phyloP scores from a whole-genome alignment of 2,329 filamentous ascomycete genomes.

The Penicillium vulpinum region DNA sequence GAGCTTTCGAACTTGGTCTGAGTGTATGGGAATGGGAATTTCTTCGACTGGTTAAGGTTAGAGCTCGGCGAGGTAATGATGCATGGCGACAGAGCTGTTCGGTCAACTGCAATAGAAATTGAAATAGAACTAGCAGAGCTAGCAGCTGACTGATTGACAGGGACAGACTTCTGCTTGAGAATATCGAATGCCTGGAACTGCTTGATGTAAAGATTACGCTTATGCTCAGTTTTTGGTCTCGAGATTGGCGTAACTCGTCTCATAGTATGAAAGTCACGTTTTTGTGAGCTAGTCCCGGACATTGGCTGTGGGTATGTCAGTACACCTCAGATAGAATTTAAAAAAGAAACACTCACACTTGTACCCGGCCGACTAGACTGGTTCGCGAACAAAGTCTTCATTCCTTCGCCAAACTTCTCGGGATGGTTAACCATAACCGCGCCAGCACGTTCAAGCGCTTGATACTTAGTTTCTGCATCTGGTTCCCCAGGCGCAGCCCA shows the following conservation, averaged over 20 bases:
- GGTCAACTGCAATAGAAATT: constrained; percentile 66
- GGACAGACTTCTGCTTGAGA: constrained; percentile 54
- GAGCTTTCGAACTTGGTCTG: constrained; percentile 48
- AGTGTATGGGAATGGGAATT: constrained; percentile 64
- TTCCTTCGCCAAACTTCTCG: constrained; percentile 68
- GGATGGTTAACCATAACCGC: constrained; percentile 73
- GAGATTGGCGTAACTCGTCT: constrained; percentile 27
- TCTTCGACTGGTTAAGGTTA: constrained; percentile 49
- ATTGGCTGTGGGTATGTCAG: constrained; percentile 21
- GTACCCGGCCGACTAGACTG: constrained; percentile 30
- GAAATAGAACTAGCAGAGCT: constrained; percentile 46
- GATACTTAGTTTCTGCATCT: constrained; percentile 64
- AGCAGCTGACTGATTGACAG: constrained; percentile 40
- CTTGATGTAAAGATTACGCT: constrained; percentile 56
- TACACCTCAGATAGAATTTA: not conserved
- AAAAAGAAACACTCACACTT: constrained; percentile 23
- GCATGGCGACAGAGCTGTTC: constrained; percentile 62
- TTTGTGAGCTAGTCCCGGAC: constrained; percentile 35
- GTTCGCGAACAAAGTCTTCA: constrained; percentile 60
- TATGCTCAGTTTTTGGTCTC: not conserved
- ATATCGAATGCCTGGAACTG: constrained; percentile 57
- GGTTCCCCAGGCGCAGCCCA: constrained; percentile 68
- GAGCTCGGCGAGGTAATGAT: constrained; percentile 61
- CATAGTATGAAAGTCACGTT: constrained; percentile 56
- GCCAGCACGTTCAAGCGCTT: constrained; percentile 64